phyloP scores from a whole-genome alignment of 1,284 basidiomycete genomes.

The Ceratobasidium sp. region DNA sequence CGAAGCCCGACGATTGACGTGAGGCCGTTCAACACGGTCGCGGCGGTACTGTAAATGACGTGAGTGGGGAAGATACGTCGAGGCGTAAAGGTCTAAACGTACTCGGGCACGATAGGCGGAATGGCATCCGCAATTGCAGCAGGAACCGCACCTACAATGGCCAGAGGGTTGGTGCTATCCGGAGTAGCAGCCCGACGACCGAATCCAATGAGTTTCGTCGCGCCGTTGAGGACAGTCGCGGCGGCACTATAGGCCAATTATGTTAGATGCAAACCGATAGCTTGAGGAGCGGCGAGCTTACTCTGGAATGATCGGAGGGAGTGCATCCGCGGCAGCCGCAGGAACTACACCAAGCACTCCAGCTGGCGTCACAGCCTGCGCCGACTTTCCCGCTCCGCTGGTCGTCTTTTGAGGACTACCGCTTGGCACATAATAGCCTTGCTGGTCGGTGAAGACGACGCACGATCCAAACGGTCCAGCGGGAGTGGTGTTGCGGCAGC shows the following conservation, averaged over 20 bases:
- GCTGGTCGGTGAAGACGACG: conserved; percentile 15
- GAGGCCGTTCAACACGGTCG: background rate
- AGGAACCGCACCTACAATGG: background rate
- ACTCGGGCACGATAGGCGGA: conserved; percentile 19
- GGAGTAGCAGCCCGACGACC: background rate
- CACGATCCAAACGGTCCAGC: conserved; percentile 45
- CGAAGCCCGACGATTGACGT: background rate
- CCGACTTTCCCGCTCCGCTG: background rate
- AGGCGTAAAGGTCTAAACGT: background rate
- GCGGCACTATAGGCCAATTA: background rate
- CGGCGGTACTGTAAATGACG: background rate
- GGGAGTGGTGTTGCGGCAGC: conserved; percentile 45
- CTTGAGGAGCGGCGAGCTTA: background rate
- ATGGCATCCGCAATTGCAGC: background rate
- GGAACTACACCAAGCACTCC: background rate
- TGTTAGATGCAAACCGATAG: background rate
- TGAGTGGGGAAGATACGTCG: background rate
- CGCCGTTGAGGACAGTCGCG: conserved; percentile 3
- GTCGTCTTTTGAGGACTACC: background rate
- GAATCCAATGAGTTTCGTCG: background rate
- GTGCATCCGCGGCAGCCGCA: conserved; percentile 12
- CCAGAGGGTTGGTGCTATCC: background rate
- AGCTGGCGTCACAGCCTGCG: background rate
- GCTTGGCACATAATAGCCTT: background rate
- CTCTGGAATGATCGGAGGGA: background rate